Evolutionary conservation across 2,329 filamentous ascomycete genomes (phyloP).

Genomic region (Penicillium vulpinum): DNA sequence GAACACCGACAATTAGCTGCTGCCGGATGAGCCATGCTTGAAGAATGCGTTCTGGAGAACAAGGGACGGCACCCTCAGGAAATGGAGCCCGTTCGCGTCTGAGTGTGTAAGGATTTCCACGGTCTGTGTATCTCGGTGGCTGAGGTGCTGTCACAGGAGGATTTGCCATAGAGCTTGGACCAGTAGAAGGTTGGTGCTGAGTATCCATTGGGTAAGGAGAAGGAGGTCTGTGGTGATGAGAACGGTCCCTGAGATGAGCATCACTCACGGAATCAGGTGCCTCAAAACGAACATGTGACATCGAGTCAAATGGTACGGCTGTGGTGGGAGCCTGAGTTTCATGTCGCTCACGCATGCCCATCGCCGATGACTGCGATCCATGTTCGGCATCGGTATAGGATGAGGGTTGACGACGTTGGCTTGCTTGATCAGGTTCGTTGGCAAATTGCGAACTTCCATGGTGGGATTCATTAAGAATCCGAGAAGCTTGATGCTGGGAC

Average conservation of each 20-base stretch:
- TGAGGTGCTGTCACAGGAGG: neutral
- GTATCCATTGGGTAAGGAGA: neutral
- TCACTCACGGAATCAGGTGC: neutral
- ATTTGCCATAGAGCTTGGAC: neutral
- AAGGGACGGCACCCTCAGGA: neutral
- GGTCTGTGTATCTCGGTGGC: neutral
- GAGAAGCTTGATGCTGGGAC: neutral
- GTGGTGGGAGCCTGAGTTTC: neutral
- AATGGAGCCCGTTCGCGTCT: neutral
- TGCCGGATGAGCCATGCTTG: constrained; percentile 31
- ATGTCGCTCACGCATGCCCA: neutral
- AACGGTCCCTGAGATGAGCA: neutral
- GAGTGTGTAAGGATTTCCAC: neutral
- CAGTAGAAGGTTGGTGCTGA: neutral
- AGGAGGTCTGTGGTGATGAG: neutral
- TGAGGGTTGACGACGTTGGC: neutral
- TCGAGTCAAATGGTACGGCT: neutral
- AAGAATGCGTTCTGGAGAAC: constrained; percentile 10
- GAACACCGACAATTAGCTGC: constrained; percentile 32
- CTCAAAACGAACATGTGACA: neutral
- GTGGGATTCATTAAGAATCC: neutral
- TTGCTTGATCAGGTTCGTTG: too few species aligned
- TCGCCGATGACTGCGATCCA: neutral
- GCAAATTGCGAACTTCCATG: neutral
- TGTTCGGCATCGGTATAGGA: too few species aligned